Evolutionary conservation across 768 basidiomycete species (phyloP), one percentile per base, ranked within the genome.

Genomic region (Tephrocybe sp.): DNA sequence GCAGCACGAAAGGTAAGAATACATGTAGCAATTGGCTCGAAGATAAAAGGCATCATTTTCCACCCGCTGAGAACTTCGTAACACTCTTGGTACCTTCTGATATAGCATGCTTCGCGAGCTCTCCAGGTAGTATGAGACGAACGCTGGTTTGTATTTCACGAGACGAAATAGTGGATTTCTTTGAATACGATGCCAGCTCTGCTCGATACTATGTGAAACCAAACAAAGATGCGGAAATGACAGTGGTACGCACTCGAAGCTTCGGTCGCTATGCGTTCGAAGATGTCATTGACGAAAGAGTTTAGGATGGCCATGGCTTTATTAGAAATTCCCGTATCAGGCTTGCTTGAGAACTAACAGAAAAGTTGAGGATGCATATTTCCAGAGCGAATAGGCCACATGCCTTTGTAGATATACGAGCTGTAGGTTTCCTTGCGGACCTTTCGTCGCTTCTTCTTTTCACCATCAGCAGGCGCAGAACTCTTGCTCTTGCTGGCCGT

Each of bases 281-380:
- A 89, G 64, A 89, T 88, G 60, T 89, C 87, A 62, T 89, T 88
- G 59, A 89, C 87, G 65, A 89, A 89, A 0, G 87, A 88, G 75
- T 89, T 86, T 55, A 87, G 72, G 65, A 89, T 88, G 48, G 86
- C 83, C 85, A 88, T 86, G 9, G 84, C 84, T 71, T 91, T 90
- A 81, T 88, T 91, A 48, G 88, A 91, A 73, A 92, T 91, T 83
- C 90, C 91, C 54, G 90, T 91, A 69, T 91, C 91, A 53, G 91
- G 91, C 91, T 72, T 92, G 90, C 76, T 89, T 91, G 62, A 92
- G 77, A 61, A 91, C 90, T 86, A 46, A 6, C 22, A 52, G 25
- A 29, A 43, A 37, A 49, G 44, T 40, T 15, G 10, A 23, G 13
- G 15, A 18, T 12, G 10, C 22, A n/a, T 15, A 15, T 22, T 24